Conservation (phyloP, 768 basidiomycete genomes). For the Chiua virens region DNA sequence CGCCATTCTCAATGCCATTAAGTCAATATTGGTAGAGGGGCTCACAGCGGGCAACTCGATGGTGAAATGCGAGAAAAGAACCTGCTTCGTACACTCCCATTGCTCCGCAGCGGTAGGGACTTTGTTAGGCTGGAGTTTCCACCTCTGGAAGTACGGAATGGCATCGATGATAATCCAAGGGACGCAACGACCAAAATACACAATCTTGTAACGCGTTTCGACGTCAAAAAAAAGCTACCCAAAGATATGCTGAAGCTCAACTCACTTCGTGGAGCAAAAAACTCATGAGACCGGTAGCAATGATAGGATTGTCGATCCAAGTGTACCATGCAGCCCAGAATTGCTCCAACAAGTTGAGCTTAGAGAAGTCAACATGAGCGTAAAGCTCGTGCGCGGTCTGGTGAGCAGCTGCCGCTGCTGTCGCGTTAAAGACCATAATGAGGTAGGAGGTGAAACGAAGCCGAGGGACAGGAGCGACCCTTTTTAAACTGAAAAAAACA, state of each 20-base stretch:
- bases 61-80: slow-evolving; percentile 93
- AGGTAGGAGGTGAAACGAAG: neutral
- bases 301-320: slow-evolving; percentile 81
- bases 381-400: slow-evolving; percentile 48
- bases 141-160: slow-evolving; percentile 89
- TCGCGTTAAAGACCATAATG: slow-evolving; percentile 45
- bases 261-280: slow-evolving; percentile 93
- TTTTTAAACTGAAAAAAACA: slow-evolving; percentile 10
- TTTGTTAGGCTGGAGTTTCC: slow-evolving; percentile 92
- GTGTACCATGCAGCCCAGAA: slow-evolving; percentile 87
- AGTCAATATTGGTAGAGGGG: slow-evolving; percentile 2
- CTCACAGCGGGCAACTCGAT: slow-evolving; percentile 87
- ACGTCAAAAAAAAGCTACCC: neutral
- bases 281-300: slow-evolving; percentile 92
- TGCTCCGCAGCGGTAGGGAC: slow-evolving; percentile 79
- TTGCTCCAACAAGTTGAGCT: slow-evolving; percentile 70
- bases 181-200: slow-evolving; percentile 94
- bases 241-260: neutral
- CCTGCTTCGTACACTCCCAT: slow-evolving; percentile 94
- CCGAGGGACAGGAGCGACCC: neutral
- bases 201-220: slow-evolving; percentile 51
- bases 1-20: neutral
- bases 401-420: slow-evolving; percentile 29
- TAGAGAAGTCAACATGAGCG: slow-evolving; percentile 54
- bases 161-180: slow-evolving; percentile 96